Evolutionary conservation across 371 early-diverging fungal species (phyloP).

Genomic region (Mucor mucedo): DNA sequence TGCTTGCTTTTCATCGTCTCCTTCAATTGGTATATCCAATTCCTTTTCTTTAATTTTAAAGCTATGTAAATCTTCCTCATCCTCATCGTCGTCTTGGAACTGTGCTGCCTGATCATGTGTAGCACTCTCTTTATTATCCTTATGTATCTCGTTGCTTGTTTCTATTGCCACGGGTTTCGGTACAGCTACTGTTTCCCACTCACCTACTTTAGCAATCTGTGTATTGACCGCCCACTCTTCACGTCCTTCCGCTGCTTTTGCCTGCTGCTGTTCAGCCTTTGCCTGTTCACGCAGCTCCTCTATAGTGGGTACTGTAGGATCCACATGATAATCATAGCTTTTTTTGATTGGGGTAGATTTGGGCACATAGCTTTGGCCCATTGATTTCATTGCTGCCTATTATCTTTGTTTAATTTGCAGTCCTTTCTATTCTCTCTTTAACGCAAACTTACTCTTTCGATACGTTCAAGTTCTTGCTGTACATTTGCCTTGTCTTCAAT

Average conservation of each 20-base stretch:
- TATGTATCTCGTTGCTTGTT: conserved; percentile 2
- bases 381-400: conserved; percentile 16
- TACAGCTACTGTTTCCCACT: conserved; percentile 44
- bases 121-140: conserved; percentile 11
- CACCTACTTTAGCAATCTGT: conserved; percentile 40
- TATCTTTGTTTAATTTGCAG: not conserved
- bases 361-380: conserved; percentile 1
- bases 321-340: conserved; percentile 17
- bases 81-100: conserved; percentile 56
- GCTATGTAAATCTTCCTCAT: conserved; percentile 53
- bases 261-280: conserved; percentile 9
- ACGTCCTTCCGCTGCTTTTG: conserved; percentile 25
- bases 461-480: conserved; percentile 61
- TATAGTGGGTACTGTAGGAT: conserved; percentile 28
- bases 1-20: conserved; percentile 19
- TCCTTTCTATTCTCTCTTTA: not conserved
- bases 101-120: conserved; percentile 43
- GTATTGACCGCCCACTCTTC: conserved; percentile 47
- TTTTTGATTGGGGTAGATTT: not conserved
- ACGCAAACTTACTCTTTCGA: conserved; percentile 56
- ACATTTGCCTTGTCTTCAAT: conserved; percentile 57
- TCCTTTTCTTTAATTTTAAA: conserved; percentile 66
- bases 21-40: conserved; percentile 18
- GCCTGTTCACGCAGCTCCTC: conserved; percentile 24
- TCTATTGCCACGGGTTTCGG: conserved; percentile 8